Conservation (phyloP, 805 yeast species). For the Jamesozyma gamospora region DNA sequence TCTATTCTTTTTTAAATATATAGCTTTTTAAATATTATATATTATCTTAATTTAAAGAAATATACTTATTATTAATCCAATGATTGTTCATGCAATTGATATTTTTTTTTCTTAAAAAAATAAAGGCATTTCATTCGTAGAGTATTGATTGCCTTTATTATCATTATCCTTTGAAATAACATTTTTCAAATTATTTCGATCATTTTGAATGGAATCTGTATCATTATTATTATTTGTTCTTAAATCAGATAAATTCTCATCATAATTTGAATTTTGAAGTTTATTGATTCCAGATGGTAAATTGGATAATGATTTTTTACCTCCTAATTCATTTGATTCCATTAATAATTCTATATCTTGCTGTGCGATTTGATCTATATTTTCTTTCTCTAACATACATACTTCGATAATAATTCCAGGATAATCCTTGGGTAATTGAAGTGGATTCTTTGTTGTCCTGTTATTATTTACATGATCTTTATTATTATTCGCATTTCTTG, state of each 20-base stretch:
- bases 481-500: constrained; percentile 3
- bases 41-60: constrained; percentile 2
- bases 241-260: not conserved
- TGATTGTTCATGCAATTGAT: not conserved
- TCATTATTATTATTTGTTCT: not conserved
- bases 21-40: constrained; percentile 3
- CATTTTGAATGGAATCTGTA: not conserved
- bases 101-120: constrained; percentile 8
- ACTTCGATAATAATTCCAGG: constrained; percentile 35
- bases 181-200: not conserved
- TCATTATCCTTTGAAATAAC: no score
- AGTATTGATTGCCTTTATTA: not conserved
- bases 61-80: constrained; percentile 1
- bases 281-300: not conserved
- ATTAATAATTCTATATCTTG: constrained; percentile 20
- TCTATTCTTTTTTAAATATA: constrained; percentile 2
- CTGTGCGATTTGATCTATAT: constrained; percentile 15
- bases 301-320: not conserved
- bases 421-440: constrained; percentile 28
- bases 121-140: constrained; percentile 11
- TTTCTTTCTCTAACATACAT: constrained; percentile 29
- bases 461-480: not conserved
- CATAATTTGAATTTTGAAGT: not conserved
- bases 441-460: constrained; percentile 1
- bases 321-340: constrained; percentile 13